Evolutionary conservation across 495 filamentous ascomycete genomes (phyloP).

Genomic region (Astrocystis sublimbata): DNA sequence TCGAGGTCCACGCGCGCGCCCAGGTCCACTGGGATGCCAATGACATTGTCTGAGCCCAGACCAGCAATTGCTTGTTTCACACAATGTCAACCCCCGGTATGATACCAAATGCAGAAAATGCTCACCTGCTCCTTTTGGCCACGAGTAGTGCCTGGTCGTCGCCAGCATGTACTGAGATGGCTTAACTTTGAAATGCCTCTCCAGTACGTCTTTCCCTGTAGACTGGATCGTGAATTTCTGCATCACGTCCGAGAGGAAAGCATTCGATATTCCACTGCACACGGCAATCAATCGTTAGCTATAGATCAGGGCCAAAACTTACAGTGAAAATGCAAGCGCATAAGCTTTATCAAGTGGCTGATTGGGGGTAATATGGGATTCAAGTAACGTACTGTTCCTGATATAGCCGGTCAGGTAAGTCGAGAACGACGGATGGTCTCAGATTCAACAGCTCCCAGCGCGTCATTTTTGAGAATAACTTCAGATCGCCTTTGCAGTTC

Average conservation of each 20-base stretch:
- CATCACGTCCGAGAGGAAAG: slow-evolving; percentile 36
- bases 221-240: slow-evolving; percentile 46
- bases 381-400: slow-evolving; percentile 40
- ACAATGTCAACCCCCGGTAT: slow-evolving; percentile 1
- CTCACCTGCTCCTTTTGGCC: slow-evolving; percentile 49
- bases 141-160: slow-evolving; percentile 49
- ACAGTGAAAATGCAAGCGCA: neutral
- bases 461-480: slow-evolving; percentile 37
- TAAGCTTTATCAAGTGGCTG: neutral
- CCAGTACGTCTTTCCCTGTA: slow-evolving; percentile 37
- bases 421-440: slow-evolving; percentile 38
- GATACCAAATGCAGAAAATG: neutral
- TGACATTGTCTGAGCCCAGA: slow-evolving; percentile 43
- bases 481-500: slow-evolving; percentile 36
- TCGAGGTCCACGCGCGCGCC: slow-evolving; percentile 39
- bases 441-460: slow-evolving; percentile 55
- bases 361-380: neutral
- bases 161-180: slow-evolving; percentile 37
- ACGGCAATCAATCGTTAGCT: neutral
- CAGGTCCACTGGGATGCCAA: slow-evolving; percentile 41
- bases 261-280: slow-evolving; percentile 16
- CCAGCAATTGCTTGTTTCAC: slow-evolving; percentile 39
- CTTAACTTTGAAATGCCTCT: slow-evolving; percentile 35
- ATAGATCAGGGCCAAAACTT: neutral
- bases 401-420: slow-evolving; percentile 40